Conservation (phyloP, 192 early-diverging fungal species). For the Coemansia sp. region DNA sequence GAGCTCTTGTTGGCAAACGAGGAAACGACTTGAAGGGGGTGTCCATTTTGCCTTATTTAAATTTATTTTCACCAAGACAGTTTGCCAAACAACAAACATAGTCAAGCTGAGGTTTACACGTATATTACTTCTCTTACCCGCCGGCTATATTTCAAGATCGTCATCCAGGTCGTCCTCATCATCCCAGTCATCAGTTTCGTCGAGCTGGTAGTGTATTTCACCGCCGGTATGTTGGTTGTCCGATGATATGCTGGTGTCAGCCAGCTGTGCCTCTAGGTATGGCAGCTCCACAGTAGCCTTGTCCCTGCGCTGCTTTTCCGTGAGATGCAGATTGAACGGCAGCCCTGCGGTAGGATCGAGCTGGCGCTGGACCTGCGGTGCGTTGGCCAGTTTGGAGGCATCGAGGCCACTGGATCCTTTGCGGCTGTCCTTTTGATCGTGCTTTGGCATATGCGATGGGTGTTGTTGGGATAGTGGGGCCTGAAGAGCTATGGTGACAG, state of each 20-base stretch:
- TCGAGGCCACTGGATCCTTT: neutral
- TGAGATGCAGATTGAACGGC: conserved; percentile 83
- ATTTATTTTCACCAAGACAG: too few species aligned
- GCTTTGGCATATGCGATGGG: neutral
- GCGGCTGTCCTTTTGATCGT: neutral
- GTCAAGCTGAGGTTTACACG: too few species aligned
- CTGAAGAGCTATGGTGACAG: neutral
- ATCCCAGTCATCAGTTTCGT: conserved; percentile 80
- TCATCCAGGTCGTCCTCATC: conserved; percentile 93
- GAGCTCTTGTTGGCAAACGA: too few species aligned
- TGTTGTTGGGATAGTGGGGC: neutral
- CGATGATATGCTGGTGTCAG: neutral
- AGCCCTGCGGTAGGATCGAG: conserved; percentile 76
- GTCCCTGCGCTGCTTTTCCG: conserved; percentile 78
- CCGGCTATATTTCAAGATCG: conserved; percentile 76
- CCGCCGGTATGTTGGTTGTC: conserved; percentile 4
- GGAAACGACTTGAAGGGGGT: too few species aligned
- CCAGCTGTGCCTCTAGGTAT: conserved; percentile 63
- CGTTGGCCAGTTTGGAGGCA: neutral
- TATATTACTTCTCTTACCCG: too few species aligned
- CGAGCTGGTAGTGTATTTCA: conserved; percentile 81
- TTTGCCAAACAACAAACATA: too few species aligned
- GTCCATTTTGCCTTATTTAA: too few species aligned
- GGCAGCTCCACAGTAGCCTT: conserved; percentile 79
- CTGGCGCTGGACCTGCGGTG: neutral